Percentiles rank a stretch among this genome's conserved stretches.
phyloP scores from a whole-genome alignment of 176 grass and related monocot species.

The Hsuehochloa calcarea region DNA sequence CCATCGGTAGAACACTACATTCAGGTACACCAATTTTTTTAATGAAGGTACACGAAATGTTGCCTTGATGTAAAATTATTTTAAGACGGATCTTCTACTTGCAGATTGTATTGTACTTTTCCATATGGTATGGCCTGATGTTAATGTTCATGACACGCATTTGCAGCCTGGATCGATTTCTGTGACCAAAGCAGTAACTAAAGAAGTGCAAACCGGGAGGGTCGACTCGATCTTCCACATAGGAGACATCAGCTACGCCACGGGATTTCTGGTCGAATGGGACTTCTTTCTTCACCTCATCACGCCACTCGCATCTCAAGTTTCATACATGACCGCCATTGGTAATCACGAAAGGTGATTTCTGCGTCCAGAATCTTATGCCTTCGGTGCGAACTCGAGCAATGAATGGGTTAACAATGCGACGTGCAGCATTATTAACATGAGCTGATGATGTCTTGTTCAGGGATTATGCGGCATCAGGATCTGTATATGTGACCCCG shows the following conservation, averaged over 20 bases:
- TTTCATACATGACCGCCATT: conserved; percentile 84
- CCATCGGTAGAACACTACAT: conserved; percentile 84
- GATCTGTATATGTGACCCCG: conserved; percentile 63
- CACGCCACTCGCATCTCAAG: conserved; percentile 59
- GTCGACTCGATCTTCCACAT: conserved; percentile 86
- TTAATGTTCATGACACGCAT: neutral
- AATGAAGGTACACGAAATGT: conserved; percentile 36
- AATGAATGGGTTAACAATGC: neutral
- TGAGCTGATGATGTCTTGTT: neutral
- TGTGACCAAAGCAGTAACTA: conserved; percentile 48
- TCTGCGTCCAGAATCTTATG: neutral
- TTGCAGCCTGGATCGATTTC: conserved; percentile 70
- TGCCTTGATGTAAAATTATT: neutral
- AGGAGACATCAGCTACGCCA: conserved; percentile 87
- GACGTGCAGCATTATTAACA: neutral
- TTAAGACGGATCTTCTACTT: neutral
- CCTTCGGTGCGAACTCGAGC: neutral
- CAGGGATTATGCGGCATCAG: conserved; percentile 67
- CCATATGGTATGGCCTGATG: neutral
- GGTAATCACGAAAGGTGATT: conserved; percentile 84
- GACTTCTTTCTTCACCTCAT: conserved; percentile 61
- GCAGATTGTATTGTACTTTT: neutral
- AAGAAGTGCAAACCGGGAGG: conserved; percentile 42
- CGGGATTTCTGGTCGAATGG: conserved; percentile 82
- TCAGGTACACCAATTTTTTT: conserved; percentile 38